Percentiles rank a stretch among this genome's conserved stretches.
Evolutionary conservation across 169 alveolate species (phyloP).

Genomic region (Plasmodium yoelii): DNA sequence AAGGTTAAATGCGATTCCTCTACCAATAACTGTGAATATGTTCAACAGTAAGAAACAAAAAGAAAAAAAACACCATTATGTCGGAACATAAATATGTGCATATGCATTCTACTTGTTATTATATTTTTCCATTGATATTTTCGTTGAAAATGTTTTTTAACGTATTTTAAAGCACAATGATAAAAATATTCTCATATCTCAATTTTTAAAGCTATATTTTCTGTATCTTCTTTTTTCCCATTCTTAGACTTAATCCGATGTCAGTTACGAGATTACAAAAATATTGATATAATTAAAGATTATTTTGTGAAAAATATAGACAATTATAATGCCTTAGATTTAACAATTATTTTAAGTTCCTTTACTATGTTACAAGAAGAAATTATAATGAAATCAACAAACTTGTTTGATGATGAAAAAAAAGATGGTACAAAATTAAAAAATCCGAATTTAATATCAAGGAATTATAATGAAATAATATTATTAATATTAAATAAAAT

Average conservation of each 20-base stretch:
- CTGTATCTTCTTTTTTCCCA: no score
- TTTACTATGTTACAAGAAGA: conserved; percentile 70
- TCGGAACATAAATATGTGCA: not conserved
- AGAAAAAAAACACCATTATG: not conserved
- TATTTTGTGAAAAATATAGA: conserved; percentile 63
- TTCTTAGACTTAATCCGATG: conserved; percentile 53
- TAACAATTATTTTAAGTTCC: conserved; percentile 69
- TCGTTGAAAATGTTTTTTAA: no score
- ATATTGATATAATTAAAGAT: conserved; percentile 36
- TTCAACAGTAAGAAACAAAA: conserved; percentile 62
- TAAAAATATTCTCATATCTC: no score
- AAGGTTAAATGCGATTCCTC: conserved; percentile 61
- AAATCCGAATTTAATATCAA: not conserved
- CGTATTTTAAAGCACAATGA: no score
- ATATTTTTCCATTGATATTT: not conserved
- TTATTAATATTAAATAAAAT: conserved; percentile 53
- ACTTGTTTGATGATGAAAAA: conserved; percentile 12
- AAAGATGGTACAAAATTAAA: not conserved
- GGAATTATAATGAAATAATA: conserved; percentile 47
- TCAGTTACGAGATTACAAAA: conserved; percentile 45
- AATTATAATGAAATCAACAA: not conserved
- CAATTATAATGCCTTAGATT: conserved; percentile 44
- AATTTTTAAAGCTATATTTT: no score
- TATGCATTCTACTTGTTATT: conserved; percentile 2
- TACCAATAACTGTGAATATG: conserved; percentile 31